phyloP scores from a whole-genome alignment of 306 rosid genomes.

The Glycine latifolia region DNA sequence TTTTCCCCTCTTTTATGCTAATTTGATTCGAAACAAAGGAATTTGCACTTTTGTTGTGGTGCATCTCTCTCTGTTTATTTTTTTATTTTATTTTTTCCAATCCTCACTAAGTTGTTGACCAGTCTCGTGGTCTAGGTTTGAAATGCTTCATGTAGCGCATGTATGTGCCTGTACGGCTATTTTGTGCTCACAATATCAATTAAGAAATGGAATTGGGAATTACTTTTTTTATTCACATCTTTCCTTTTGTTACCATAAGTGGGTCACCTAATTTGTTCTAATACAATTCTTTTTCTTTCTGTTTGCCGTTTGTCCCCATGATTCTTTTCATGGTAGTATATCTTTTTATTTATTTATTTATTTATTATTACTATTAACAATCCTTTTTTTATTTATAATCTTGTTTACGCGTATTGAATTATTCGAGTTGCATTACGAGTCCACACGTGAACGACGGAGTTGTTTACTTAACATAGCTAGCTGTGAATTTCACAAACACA shows the following conservation, averaged over 20 bases:
- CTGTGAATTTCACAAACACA: conserved; percentile 29
- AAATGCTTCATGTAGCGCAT: conserved; percentile 26
- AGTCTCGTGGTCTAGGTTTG: not conserved
- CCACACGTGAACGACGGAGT: conserved; percentile 33
- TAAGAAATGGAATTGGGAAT: not conserved
- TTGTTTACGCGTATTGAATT: conserved; percentile 34
- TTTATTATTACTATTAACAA: not conserved
- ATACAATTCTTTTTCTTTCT: not conserved
- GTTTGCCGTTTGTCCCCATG: not conserved
- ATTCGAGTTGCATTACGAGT: not conserved
- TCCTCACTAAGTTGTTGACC: conserved; percentile 32
- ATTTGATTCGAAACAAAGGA: not conserved
- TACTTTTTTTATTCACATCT: not conserved
- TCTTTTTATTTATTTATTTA: too few species aligned
- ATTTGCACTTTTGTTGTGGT: not conserved
- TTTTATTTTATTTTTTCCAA: not conserved
- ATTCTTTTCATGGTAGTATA: conserved; percentile 12
- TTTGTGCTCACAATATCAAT: not conserved
- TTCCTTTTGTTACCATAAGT: conserved; percentile 8
- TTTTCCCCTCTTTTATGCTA: not conserved
- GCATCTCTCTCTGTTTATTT: too few species aligned
- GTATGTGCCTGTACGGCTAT: not conserved
- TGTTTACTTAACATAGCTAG: conserved; percentile 26
- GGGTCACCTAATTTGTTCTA: conserved; percentile 21
- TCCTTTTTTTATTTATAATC: not conserved